These are phyloP conservation scores for Amaranthus hypochondriacus DNA, from an alignment of 148 eudicot genomes.

Conservation along the genomic window DNA sequence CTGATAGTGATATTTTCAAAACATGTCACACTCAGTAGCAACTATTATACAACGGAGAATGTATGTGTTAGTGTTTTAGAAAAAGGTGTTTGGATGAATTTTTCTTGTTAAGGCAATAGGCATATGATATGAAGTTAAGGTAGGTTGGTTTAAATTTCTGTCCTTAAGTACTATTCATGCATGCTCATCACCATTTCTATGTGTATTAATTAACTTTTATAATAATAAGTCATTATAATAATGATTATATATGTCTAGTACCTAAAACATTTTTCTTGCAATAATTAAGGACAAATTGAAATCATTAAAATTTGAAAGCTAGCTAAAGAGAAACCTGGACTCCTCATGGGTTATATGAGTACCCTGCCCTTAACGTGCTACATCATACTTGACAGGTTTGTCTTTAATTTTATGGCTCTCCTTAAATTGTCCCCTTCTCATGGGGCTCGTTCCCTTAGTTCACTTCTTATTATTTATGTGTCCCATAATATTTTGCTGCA, in stretches of 20 bases:
- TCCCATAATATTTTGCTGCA: no score
- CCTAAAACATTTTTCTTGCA: conserved; percentile 22
- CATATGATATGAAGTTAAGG: background rate
- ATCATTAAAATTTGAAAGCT: conserved; percentile 11
- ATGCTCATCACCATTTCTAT: conserved; percentile 11
- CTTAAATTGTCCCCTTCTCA: background rate
- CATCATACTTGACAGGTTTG: conserved; percentile 27
- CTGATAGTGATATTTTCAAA: no score
- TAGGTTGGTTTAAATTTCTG: background rate
- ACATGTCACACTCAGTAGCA: no score
- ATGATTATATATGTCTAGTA: conserved; percentile 26
- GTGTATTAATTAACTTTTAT: conserved; percentile 11
- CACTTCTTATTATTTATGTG: no score
- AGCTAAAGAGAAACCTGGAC: conserved; percentile 1
- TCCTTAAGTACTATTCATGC: conserved; percentile 1
- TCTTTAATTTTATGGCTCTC: conserved; percentile 12
- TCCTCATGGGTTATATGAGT: conserved; percentile 39
- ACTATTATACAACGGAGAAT: no score
- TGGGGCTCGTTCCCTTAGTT: conserved; percentile 21
- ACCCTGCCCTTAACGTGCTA: conserved; percentile 37
- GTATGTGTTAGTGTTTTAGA: no score
- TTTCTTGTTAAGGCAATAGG: no score
- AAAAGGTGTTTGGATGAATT: no score
- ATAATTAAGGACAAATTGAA: conserved; percentile 18
- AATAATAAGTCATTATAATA: conserved; percentile 2